Evolutionary conservation across 2,329 filamentous ascomycete genomes (phyloP), one percentile per base, ranked within the genome.

Genomic region (Exserohilum rostratum): DNA sequence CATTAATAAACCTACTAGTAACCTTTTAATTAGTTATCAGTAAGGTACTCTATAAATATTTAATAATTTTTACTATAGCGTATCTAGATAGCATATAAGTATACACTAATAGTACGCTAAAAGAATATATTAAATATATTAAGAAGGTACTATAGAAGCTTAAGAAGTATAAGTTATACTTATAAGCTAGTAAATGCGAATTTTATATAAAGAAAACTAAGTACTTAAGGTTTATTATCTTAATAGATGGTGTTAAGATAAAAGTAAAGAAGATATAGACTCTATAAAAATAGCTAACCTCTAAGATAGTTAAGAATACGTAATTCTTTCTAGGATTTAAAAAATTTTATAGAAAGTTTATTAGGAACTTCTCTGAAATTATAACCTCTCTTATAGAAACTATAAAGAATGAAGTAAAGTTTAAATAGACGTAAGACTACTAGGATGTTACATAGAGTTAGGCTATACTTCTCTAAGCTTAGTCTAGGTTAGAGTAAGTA

Each of bases 161-260:
- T 11, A 12, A 46, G 5, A 25, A 62, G 42, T 44, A 38, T 9
- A 61, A 43, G 40, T 9, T 72, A 9, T 57, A 62, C 25, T 20
- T 62, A 15, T 55, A 63, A 22, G 52, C 58, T 27, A 53, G 66
- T 3, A 76, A 76, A 59, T 73, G 55, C 56, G 40, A 68, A 43
- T 76, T 75, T 53, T 56, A 69, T 53, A 57, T 55, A 31, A 55
- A 67, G 20, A 30, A 64, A 55, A 57, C 69, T 29, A 53, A 68
- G 18, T 76, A 69, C 53, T 53, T 77, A 33, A 55, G 65, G 20
- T 74, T 66, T 56, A 67, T 67, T 44, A 68, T 76, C 30, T 46
- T 40, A 15, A 49, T 44, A 13, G 42, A 61, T 31, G 52, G 65
- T 47, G 58, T 76, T 15, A 27, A 40, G 18, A 70, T 74, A 40